These are phyloP conservation scores for Russula olivacea DNA, from an alignment of 768 basidiomycete species.

Conservation along the genomic window DNA sequence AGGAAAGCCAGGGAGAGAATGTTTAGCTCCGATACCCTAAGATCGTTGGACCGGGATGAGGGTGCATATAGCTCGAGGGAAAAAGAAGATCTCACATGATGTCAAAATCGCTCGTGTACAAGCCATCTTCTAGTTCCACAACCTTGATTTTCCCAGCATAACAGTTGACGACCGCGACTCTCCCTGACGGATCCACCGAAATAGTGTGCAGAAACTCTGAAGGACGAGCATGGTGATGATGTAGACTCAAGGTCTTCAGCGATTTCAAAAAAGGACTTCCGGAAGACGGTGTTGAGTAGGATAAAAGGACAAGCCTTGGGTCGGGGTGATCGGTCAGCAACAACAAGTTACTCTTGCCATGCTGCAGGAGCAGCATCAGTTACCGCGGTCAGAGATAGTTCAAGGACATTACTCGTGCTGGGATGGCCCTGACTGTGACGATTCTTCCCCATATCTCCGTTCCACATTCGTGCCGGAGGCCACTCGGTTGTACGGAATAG, in stretches of 20 bases:
- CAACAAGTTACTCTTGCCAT: slow-evolving; percentile 44
- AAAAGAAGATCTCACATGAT: slow-evolving; percentile 45
- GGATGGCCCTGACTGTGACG: slow-evolving; percentile 48
- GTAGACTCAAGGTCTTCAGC: slow-evolving; percentile 46
- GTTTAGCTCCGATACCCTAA: slow-evolving; percentile 60
- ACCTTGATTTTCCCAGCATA: slow-evolving; percentile 69
- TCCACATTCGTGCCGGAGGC: slow-evolving; percentile 52
- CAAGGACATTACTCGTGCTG: slow-evolving; percentile 42
- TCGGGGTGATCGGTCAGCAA: slow-evolving; percentile 73
- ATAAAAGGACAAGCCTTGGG: slow-evolving; percentile 61
- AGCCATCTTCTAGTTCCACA: slow-evolving; percentile 50
- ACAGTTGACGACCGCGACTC: slow-evolving; percentile 54
- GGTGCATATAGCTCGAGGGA: background rate
- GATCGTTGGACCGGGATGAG: background rate
- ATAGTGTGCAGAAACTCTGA: slow-evolving; percentile 71
- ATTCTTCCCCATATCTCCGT: slow-evolving; percentile 68
- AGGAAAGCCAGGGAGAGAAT: slow-evolving; percentile 64
- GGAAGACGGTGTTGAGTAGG: slow-evolving; percentile 39
- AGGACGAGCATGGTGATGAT: slow-evolving; percentile 50
- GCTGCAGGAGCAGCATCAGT: slow-evolving; percentile 9
- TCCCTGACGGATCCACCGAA: slow-evolving; percentile 58
- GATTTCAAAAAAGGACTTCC: slow-evolving; percentile 33
- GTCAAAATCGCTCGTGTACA: slow-evolving; percentile 53
- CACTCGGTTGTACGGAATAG: slow-evolving; percentile 56
- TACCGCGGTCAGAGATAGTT: background rate